Percentiles rank a stretch among this genome's conserved stretches.
Evolutionary conservation across 805 yeast genomes (phyloP).

Genomic region (Torulaspora microellipsoides): DNA sequence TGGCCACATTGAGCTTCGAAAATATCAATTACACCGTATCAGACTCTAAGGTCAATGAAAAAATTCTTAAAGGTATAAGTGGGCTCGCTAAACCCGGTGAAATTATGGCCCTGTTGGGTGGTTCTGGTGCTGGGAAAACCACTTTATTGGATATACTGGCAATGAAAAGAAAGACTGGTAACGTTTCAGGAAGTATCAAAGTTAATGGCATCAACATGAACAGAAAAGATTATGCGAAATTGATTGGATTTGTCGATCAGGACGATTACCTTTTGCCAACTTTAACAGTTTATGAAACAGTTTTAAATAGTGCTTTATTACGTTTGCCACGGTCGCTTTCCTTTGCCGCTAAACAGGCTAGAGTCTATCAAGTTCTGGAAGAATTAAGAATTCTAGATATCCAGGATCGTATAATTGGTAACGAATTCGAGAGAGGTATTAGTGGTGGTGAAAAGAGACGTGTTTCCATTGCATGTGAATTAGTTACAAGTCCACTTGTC

Average conservation of each 20-base stretch:
- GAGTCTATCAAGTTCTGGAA: constrained; percentile 78
- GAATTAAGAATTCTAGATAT: constrained; percentile 82
- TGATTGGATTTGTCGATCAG: constrained; percentile 94
- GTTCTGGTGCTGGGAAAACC: constrained; percentile 98
- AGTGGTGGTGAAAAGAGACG: constrained; percentile 82
- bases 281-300: constrained; percentile 92
- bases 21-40: constrained; percentile 50
- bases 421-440: constrained; percentile 83
- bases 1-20: constrained; percentile 73
- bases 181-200: constrained; percentile 57
- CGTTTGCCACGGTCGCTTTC: constrained; percentile 81
- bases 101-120: constrained; percentile 95
- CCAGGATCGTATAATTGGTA: constrained; percentile 82
- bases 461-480: constrained; percentile 89
- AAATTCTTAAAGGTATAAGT: constrained; percentile 57
- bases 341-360: constrained; percentile 61
- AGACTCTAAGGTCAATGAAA: constrained; percentile 15
- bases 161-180: constrained; percentile 77
- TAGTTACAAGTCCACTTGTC: constrained; percentile 83
- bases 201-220: constrained; percentile 58
- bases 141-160: constrained; percentile 90
- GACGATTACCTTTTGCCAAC: constrained; percentile 90
- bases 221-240: constrained; percentile 49
- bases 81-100: constrained; percentile 86
- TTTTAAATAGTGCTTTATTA: constrained; percentile 82